Percentiles rank a stretch among this genome's conserved stretches.
phyloP scores from a whole-genome alignment of 257 asterid genomes.

The Capsicum baccatum region DNA sequence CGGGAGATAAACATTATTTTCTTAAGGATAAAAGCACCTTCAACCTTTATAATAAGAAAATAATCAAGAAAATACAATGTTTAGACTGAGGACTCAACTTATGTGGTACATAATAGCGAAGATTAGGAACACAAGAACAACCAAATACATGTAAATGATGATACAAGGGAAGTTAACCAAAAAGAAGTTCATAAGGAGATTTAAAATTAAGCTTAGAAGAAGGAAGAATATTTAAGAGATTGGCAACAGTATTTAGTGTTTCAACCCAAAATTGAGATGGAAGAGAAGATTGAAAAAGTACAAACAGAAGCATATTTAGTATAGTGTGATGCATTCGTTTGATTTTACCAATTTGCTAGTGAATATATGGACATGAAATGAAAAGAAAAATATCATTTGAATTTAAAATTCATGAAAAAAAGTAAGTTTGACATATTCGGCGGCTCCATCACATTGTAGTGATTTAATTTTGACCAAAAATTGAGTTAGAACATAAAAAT shows the following conservation, averaged over 20 bases:
- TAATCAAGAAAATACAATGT: slow-evolving; percentile 25
- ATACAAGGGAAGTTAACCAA: not conserved
- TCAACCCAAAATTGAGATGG: not conserved
- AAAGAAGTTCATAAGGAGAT: not conserved
- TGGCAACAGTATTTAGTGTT: not conserved
- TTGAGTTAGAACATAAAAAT: not conserved
- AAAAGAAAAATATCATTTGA: too few species aligned
- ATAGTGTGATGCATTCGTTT: too few species aligned
- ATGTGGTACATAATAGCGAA: not conserved
- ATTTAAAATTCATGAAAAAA: not conserved
- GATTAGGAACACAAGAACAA: not conserved
- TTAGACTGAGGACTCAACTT: not conserved
- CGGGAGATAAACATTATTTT: not conserved
- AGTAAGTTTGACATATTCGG: not conserved
- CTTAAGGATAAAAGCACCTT: not conserved
- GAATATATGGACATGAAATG: not conserved
- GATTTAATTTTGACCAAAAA: not conserved
- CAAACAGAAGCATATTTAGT: too few species aligned
- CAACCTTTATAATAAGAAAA: not conserved
- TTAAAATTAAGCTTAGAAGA: not conserved
- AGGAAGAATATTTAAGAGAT: slow-evolving; percentile 21
- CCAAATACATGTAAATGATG: slow-evolving; percentile 13
- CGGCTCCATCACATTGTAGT: not conserved
- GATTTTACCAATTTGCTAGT: not conserved
- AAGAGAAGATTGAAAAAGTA: too few species aligned